Evolutionary conservation across 305 asterid genomes (phyloP).

Genomic region (Fraxinus ornus): DNA sequence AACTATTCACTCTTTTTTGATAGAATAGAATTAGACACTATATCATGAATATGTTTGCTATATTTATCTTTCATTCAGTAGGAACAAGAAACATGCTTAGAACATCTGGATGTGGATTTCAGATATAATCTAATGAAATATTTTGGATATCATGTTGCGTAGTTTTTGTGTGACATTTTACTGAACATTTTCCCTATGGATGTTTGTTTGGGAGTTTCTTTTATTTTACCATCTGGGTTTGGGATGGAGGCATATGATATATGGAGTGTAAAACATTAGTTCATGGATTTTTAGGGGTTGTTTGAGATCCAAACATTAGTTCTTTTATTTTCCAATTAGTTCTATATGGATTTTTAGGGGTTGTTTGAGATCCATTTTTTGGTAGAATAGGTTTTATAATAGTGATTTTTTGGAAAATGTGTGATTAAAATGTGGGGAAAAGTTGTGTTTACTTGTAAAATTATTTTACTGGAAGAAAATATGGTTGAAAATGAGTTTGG

Average conservation of each 20-base stretch:
- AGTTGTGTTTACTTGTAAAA: no score
- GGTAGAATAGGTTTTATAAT: neutral
- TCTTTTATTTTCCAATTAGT: neutral
- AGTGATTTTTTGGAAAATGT: neutral
- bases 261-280: neutral
- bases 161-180: slow-evolving; percentile 10
- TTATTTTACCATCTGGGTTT: neutral
- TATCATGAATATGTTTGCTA: neutral
- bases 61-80: neutral
- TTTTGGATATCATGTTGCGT: neutral
- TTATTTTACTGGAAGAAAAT: no score
- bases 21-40: neutral
- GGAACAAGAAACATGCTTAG: neutral
- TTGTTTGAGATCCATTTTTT: neutral
- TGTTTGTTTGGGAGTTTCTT: neutral
- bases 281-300: neutral
- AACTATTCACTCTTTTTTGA: neutral
- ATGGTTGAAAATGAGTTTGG: neutral
- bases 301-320: no score
- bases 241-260: neutral
- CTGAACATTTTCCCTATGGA: neutral
- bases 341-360: neutral
- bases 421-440: neutral
- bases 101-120: neutral
- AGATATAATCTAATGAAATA: neutral